phyloP scores from a whole-genome alignment of 352 stramenopile genomes.

The Phytophthora foliorum region DNA sequence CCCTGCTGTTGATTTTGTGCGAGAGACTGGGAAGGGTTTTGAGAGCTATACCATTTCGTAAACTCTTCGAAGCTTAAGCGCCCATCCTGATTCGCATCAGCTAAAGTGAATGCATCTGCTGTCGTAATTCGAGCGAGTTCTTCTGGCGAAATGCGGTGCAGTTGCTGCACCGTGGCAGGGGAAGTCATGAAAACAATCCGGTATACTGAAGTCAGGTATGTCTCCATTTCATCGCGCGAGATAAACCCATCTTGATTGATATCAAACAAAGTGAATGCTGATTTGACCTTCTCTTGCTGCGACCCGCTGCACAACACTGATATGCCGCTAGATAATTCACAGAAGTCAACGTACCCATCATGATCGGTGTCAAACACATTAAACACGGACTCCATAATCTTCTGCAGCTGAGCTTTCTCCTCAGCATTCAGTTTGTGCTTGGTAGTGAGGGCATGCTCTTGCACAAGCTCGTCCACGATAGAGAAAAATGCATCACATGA shows the following conservation, averaged over 20 bases:
- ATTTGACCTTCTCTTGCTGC: slow-evolving; percentile 84
- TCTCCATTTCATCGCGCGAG: slow-evolving; percentile 85
- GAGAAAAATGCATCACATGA: slow-evolving; percentile 73
- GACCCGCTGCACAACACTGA: slow-evolving; percentile 84
- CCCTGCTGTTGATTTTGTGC: slow-evolving; percentile 25
- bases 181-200: slow-evolving; percentile 84
- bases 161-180: slow-evolving; percentile 47
- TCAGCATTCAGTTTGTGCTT: slow-evolving; percentile 37
- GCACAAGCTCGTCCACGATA: slow-evolving; percentile 73
- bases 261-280: slow-evolving; percentile 89
- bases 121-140: slow-evolving; percentile 79
- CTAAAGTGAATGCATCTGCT: slow-evolving; percentile 67
- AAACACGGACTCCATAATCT: slow-evolving; percentile 77
- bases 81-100: slow-evolving; percentile 73
- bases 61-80: slow-evolving; percentile 87
- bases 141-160: slow-evolving; percentile 68
- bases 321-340: slow-evolving; percentile 85
- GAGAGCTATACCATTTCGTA: slow-evolving; percentile 80
- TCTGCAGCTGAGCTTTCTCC: slow-evolving; percentile 51
- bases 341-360: slow-evolving; percentile 89
- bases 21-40: slow-evolving; percentile 23
- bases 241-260: slow-evolving; percentile 91
- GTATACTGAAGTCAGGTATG: slow-evolving; percentile 88
- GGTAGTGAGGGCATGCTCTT: slow-evolving; percentile 36
- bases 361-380: slow-evolving; percentile 79